These are phyloP conservation scores for Gamsiella multidivaricata DNA, from an alignment of 192 early-diverging fungal genomes.

Conservation along the genomic window DNA sequence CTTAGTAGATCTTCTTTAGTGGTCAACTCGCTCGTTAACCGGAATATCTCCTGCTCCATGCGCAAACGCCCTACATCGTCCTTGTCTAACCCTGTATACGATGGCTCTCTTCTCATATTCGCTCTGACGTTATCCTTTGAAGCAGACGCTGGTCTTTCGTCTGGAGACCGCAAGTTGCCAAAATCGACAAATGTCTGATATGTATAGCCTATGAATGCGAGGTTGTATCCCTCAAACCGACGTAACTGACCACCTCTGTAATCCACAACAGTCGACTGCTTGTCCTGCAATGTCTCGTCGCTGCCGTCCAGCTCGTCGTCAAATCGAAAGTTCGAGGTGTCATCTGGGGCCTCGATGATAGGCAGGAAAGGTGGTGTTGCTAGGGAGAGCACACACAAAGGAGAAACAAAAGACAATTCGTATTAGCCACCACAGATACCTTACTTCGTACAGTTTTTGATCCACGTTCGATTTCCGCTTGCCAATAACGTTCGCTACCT, in stretches of 20 bases:
- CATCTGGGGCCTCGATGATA: slow-evolving; percentile 84
- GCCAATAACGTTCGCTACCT: slow-evolving; percentile 7
- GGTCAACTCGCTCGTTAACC: slow-evolving; percentile 19
- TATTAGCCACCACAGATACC: not conserved
- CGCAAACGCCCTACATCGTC: slow-evolving; percentile 49
- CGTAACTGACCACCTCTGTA: slow-evolving; percentile 57
- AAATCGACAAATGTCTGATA: slow-evolving; percentile 62
- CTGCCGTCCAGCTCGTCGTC: slow-evolving; percentile 77
- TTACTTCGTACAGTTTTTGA: no score
- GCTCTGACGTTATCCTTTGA: slow-evolving; percentile 5
- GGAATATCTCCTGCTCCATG: slow-evolving; percentile 43
- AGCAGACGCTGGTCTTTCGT: not conserved
- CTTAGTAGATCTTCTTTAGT: slow-evolving; percentile 37
- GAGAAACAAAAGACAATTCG: not conserved
- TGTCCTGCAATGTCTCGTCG: slow-evolving; percentile 53
- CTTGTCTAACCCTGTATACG: slow-evolving; percentile 38
- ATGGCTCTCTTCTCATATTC: slow-evolving; percentile 33
- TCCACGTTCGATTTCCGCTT: no score
- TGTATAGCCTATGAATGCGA: slow-evolving; percentile 91
- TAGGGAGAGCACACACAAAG: slow-evolving; percentile 2
- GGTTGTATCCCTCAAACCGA: slow-evolving; percentile 79
- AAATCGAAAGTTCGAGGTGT: slow-evolving; percentile 90
- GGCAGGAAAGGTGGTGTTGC: slow-evolving; percentile 87
- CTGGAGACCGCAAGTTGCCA: not conserved
- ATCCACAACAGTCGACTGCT: slow-evolving; percentile 56